Percentiles rank a stretch among this genome's conserved stretches.
Conservation (phyloP, 140 eudicot species). For the Ambrosia hybrid region DNA sequence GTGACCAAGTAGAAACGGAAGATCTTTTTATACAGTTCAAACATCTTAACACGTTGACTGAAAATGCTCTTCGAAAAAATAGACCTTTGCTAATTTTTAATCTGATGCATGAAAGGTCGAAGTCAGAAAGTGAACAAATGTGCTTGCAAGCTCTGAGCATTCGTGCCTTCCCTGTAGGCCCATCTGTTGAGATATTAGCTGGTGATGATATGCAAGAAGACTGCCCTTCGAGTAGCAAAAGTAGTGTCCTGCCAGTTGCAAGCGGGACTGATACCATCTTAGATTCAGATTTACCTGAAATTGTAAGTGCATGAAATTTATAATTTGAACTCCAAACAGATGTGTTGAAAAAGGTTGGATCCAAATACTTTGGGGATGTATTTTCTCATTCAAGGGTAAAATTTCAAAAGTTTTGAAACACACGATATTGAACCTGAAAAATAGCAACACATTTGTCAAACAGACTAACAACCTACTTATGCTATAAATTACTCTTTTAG, state of each 20-base stretch:
- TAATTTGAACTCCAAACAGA: not conserved
- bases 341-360: not conserved
- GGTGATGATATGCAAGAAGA: slow-evolving; percentile 41
- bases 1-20: slow-evolving; percentile 40
- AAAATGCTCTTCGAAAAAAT: slow-evolving; percentile 78
- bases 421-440: too few species aligned
- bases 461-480: too few species aligned
- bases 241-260: slow-evolving; percentile 26
- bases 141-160: slow-evolving; percentile 65
- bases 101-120: slow-evolving; percentile 53
- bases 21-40: slow-evolving; percentile 57
- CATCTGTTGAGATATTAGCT: slow-evolving; percentile 41
- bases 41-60: slow-evolving; percentile 61
- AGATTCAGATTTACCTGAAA: slow-evolving; percentile 61
- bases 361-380: not conserved
- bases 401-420: too few species aligned
- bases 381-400: too few species aligned
- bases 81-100: slow-evolving; percentile 60
- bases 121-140: slow-evolving; percentile 52
- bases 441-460: too few species aligned
- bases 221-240: slow-evolving; percentile 45
- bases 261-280: slow-evolving; percentile 30
- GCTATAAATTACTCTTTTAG: not conserved
- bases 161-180: slow-evolving; percentile 57
- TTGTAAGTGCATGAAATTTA: slow-evolving; percentile 48